Percentiles rank a stretch among this genome's conserved stretches.
These are phyloP conservation scores for Amanita muscaria DNA, from an alignment of 768 basidiomycete genomes.

Conservation along the genomic window DNA sequence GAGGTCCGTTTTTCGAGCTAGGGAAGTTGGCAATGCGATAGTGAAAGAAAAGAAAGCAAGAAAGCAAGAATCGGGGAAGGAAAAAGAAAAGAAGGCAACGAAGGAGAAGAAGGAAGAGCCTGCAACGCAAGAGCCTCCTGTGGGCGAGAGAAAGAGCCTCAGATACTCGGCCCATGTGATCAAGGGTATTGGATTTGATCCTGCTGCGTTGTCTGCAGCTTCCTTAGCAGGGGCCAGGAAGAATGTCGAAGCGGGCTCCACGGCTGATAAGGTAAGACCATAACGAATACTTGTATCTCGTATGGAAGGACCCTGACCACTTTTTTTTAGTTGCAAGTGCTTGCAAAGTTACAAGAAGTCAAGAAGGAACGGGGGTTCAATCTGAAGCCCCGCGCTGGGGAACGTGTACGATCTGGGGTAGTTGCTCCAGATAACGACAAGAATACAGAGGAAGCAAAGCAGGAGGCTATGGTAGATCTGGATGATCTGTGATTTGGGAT, in stretches of 20 bases:
- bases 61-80: no score
- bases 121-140: constrained; percentile 12
- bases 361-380: constrained; percentile 36
- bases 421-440: constrained; percentile 23
- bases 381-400: constrained; percentile 58
- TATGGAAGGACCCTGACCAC: not conserved
- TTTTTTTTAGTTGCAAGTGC: constrained; percentile 39
- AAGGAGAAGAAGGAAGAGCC: constrained; percentile 14
- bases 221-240: not conserved
- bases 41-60: no score
- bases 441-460: constrained; percentile 10
- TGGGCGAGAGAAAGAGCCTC: constrained; percentile 8
- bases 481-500: constrained; percentile 28
- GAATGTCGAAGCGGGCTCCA: constrained; percentile 28
- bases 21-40: constrained; percentile 32
- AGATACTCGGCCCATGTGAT: constrained; percentile 57
- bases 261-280: constrained; percentile 48
- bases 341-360: constrained; percentile 44
- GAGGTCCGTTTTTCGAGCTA: constrained; percentile 51
- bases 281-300: not conserved
- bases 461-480: constrained; percentile 34
- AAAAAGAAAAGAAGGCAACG: constrained; percentile 14
- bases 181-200: constrained; percentile 74
- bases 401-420: constrained; percentile 56
- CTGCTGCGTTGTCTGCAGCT: constrained; percentile 47